Evolutionary conservation across 352 stramenopile genomes (phyloP).

Genomic region (Phytophthora pluvialis): DNA sequence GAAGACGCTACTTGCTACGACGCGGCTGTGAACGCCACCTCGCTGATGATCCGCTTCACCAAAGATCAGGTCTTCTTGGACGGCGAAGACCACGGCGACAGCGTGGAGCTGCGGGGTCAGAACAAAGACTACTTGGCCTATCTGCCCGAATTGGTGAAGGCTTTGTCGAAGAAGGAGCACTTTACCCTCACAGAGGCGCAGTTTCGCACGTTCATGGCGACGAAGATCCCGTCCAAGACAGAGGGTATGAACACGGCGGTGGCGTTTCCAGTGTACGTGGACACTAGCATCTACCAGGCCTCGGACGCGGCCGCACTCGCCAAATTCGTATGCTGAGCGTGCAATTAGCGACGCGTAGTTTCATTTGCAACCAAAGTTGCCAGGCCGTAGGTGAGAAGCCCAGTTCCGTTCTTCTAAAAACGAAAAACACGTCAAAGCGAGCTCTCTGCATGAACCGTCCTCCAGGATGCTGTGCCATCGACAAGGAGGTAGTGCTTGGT

Average conservation of each 20-base stretch:
- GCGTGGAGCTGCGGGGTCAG: conserved; percentile 25
- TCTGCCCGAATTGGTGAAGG: conserved; percentile 48
- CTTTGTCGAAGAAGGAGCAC: conserved; percentile 27
- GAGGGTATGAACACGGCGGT: conserved; percentile 61
- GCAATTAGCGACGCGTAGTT: background rate
- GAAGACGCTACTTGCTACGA: conserved; percentile 31
- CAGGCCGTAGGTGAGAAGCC: no score
- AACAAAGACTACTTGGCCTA: conserved; percentile 43
- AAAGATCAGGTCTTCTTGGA: conserved; percentile 67
- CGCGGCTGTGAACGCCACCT: conserved; percentile 53
- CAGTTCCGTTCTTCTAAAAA: background rate
- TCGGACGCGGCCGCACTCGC: conserved; percentile 45
- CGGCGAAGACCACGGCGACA: conserved; percentile 44
- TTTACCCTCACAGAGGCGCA: conserved; percentile 43
- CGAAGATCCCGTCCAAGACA: conserved; percentile 57
- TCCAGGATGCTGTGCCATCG: no score
- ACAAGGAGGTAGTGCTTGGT: no score
- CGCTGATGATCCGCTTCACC: conserved; percentile 68
- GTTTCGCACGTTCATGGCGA: conserved; percentile 63
- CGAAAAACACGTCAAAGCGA: background rate
- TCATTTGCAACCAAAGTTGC: background rate
- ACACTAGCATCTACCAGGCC: conserved; percentile 54
- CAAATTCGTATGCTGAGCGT: conserved; percentile 29
- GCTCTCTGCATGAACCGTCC: no score
- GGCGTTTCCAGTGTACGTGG: conserved; percentile 56